These are phyloP conservation scores for Alternaria sp. DNA, from an alignment of 2,329 filamentous ascomycete genomes.

Conservation along the genomic window DNA sequence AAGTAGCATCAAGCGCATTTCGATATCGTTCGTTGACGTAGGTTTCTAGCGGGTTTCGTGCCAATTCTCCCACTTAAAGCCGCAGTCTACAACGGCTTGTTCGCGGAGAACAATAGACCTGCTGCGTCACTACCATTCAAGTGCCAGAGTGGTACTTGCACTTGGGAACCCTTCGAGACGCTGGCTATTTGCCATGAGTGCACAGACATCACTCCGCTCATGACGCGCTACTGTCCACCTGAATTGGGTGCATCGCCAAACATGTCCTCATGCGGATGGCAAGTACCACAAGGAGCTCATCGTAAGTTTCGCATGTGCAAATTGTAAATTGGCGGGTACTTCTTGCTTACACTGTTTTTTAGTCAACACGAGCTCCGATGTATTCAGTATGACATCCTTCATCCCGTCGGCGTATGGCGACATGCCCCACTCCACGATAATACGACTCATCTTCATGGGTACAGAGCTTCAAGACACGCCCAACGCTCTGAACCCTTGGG, in stretches of 20 bases:
- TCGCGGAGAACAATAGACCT: constrained; percentile 20
- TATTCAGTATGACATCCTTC: constrained; percentile 24
- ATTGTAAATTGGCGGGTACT: background rate
- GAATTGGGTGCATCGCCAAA: constrained; percentile 11
- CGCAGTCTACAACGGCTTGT: constrained; percentile 19
- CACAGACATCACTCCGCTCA: constrained; percentile 15
- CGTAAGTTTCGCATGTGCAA: background rate
- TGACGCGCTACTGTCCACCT: constrained; percentile 15
- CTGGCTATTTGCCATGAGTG: constrained; percentile 19
- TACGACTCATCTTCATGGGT: constrained; percentile 20
- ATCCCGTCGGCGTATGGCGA: constrained; percentile 21
- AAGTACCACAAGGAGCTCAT: constrained; percentile 15
- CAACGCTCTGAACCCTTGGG: constrained; percentile 13
- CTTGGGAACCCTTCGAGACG: constrained; percentile 16
- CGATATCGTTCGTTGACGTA: background rate
- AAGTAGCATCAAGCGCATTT: background rate
- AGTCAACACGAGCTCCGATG: constrained; percentile 21
- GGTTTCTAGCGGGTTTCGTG: constrained; percentile 14
- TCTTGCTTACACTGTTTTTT: background rate
- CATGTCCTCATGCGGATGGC: constrained; percentile 16
- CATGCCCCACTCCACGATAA: constrained; percentile 20
- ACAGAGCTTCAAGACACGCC: constrained; percentile 15
- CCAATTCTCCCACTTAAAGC: constrained; percentile 19
- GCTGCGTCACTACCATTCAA: constrained; percentile 18
- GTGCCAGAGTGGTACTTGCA: constrained; percentile 17